Base-by-base conservation (phyloP, 2,329 filamentous ascomycete genomes). In the Rhynchosporium graminicola region DNA sequence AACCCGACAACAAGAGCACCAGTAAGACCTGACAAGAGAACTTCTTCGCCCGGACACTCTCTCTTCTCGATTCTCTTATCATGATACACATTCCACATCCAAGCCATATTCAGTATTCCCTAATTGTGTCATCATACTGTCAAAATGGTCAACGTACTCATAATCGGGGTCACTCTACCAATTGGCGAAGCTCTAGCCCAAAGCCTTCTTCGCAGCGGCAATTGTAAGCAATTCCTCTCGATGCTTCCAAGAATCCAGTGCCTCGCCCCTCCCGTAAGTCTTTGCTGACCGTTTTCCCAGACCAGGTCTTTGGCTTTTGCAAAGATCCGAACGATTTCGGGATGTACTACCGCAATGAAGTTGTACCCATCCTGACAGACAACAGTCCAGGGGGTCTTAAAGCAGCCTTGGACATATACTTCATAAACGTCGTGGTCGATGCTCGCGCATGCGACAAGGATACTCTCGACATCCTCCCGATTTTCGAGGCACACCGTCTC, bases 91-190 rank as follows among this genome's bases (percentile, higher is more conserved):
- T 4, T n/a, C 8, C 43, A 8, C 13, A 3, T 46, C 43, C 4
- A 3, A 8, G n/a, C 43, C 43, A 26, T 10, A n/a, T 8, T 46
- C 20, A 4, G 4, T 28, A n/a, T 2, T 13, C 9, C 36, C 20
- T 28, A 20, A 15, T 31, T 33, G 5, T 12, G 8, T 43, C 20
- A 12, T 38, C 31, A 20, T 42, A 3, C 36, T 43, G 31, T 10
- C 61, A 68, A 57, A 58, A 69, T 69, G 57, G 64, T 71, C 20
- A 67, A 68, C 58, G 62, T 84, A 57, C 77, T 83, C 67, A 80
- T 84, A 65, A 82, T 82, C 38, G 82, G 82, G 45, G 82, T 80
- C 31, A 80, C 80, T 59, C 82, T 81, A 61, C 84, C 83, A 70
- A 80, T 84, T 65, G 82, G 82, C 72, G 81, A 83, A 72, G 77